Base-by-base conservation (phyloP, 768 basidiomycete genomes). In the Guyanaporus albipodus region DNA sequence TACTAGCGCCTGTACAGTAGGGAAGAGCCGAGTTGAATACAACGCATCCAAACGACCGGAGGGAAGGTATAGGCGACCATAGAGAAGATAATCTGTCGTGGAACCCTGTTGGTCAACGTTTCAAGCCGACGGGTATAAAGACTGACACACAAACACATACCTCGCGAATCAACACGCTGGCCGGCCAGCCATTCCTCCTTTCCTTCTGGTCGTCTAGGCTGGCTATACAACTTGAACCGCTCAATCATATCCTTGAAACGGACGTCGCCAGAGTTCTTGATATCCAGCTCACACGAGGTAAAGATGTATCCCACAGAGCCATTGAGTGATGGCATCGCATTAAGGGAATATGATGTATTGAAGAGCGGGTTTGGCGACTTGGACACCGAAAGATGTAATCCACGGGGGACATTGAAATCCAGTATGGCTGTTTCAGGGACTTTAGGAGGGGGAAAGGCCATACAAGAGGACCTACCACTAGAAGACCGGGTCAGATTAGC, bases 291-390 rank as follows among this genome's bases (percentile, higher is more conserved):
- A 59, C 88, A 91, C 8, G 91, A 91, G 1, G 87, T 89, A 63
- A 94, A 95, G 48, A 96, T 88, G 61, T 96, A 97, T 37, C 90
- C 90, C 32, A 97, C 75, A 2, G 91, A 91, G 21, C 95, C 95
- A 54, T 91, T 90, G 53, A 97, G 73, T 8, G 91, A 90, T 2
- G 93, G 92, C 71, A 97, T 79, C 9, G 92, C 91, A 48, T 89
- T 92, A 76, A 96, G 87, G 6, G 90, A 83, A 66, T 94, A 93
- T 2, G 89, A 89, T 1, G 91, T 93, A 67, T 81, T 88, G 70
- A 96, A 95, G 36, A 89, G 67, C 0, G 83, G 72, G 65, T 94
- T 94, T 4, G 94, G 93, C 6, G 90, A 84, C 59, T 96, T 95
- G 42, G 83, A 94, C 49, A 85, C 79, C 28, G 79, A 87, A 57